Evolutionary conservation across 352 stramenopile species (phyloP).

Genomic region (Phytophthora multivora): DNA sequence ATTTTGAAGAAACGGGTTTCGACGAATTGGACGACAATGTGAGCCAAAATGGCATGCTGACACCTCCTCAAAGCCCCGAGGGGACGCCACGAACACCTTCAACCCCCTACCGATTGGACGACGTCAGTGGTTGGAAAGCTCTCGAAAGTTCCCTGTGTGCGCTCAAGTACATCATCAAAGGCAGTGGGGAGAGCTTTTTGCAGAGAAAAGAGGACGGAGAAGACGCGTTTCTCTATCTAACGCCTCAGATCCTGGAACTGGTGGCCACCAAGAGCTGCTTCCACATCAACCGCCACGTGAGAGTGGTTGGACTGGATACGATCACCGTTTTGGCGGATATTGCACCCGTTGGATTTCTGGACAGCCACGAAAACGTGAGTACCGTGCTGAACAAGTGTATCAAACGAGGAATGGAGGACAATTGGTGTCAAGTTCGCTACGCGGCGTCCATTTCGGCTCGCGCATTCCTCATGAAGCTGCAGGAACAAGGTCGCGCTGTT

Average conservation of each 20-base stretch:
- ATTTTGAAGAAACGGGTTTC: constrained; percentile 82
- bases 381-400: constrained; percentile 70
- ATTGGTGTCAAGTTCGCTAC: constrained; percentile 98
- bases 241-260: constrained; percentile 62
- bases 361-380: constrained; percentile 45
- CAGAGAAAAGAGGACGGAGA: constrained; percentile 14
- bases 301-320: constrained; percentile 86
- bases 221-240: constrained; percentile 62
- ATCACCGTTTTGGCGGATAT: constrained; percentile 71
- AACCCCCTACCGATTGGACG: constrained; percentile 90
- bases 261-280: constrained; percentile 82
- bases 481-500: constrained; percentile 41
- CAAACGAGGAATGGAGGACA: constrained; percentile 91
- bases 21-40: constrained; percentile 83
- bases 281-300: constrained; percentile 96
- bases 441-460: constrained; percentile 92
- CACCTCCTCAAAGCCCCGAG: constrained; percentile 62
- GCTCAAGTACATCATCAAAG: constrained; percentile 86
- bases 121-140: constrained; percentile 97
- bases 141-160: constrained; percentile 93
- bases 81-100: constrained; percentile 71
- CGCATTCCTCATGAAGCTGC: constrained; percentile 86
- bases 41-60: constrained; percentile 80
- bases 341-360: constrained; percentile 52
- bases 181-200: constrained; percentile 76